Base-by-base conservation (phyloP, 2,329 filamentous ascomycete genomes). In the Clonostachys rhizophaga region DNA sequence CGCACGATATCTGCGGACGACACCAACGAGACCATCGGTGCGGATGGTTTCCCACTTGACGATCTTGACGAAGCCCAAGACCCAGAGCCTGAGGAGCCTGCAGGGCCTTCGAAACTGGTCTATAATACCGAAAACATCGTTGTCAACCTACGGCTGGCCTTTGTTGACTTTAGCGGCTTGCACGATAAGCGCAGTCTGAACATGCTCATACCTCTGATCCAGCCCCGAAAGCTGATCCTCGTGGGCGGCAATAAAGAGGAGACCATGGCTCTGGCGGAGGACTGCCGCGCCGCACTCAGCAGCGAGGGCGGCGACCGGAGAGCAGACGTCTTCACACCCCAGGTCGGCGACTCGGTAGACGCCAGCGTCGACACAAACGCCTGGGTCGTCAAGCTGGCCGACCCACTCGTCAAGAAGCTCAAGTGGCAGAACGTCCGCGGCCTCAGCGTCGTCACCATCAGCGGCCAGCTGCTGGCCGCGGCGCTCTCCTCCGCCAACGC, bases 301-400 rank as follows among this genome's bases (percentile, higher is more conserved):
- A 66, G 63, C 12, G 70, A 72, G 12, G 67, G 65, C 6, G 71
- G 70, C 40, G 72, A 75, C 36, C 67, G 70, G 42, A 69, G 74
- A 16, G 77, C 83, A 35, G 84, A 91, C 52, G 89, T 99, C 6
- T 92, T 92, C 61, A 91, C 89, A 1, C 94, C 94, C 2, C 66
- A 71, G 10, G 73, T 89, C n/a, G 91, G 91, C 20, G 73, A 78
- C 34, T 72, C 76, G 13, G 78, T 99, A 40, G 86, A 99, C 64
- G 94, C 92, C 12, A 96, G 91, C 59, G 92, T 97, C 40, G 94
- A 99, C 63, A 97, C 92, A 6, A 96, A 97, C 62, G 91, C 94
- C 5, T 99, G 95, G 94, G 86, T 89, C 20, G 88, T 99, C 50
- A 95, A 91, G 66, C 78, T 99, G 16, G 91, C 89, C 43, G 89